Conservation (phyloP, 495 filamentous ascomycete species). For the Paragyromitra xinjiangensis region DNA sequence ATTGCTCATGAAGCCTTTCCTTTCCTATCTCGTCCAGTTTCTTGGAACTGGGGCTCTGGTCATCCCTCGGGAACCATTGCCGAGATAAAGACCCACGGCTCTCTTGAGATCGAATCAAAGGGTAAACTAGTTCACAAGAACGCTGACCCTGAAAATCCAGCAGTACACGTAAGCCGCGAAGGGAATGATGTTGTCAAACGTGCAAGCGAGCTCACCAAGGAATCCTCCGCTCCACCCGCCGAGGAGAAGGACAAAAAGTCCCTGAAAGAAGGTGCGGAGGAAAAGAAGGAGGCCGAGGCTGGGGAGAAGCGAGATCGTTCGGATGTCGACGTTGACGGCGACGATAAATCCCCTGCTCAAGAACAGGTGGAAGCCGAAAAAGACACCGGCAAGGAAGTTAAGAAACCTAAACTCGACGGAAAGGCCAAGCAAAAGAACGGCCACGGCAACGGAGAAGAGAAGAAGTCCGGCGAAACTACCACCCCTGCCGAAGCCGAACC, state of each 20-base stretch:
- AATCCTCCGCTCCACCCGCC: constrained; percentile 29
- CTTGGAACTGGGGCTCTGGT: constrained; percentile 67
- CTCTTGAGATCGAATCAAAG: constrained; percentile 67
- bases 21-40: constrained; percentile 60
- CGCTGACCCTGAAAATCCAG: constrained; percentile 67
- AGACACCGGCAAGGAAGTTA: constrained; percentile 58
- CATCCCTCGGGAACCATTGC: constrained; percentile 66
- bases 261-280: constrained; percentile 50
- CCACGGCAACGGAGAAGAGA: constrained; percentile 44
- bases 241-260: constrained; percentile 56
- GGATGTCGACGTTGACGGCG: constrained; percentile 59
- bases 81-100: constrained; percentile 68
- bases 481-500: constrained; percentile 22
- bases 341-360: constrained; percentile 48
- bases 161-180: constrained; percentile 65
- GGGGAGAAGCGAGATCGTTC: constrained; percentile 59
- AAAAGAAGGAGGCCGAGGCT: constrained; percentile 56
- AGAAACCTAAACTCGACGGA: constrained; percentile 57
- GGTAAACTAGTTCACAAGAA: constrained; percentile 72
- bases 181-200: constrained; percentile 74
- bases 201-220: constrained; percentile 64
- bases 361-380: constrained; percentile 58
- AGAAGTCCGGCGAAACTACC: constrained; percentile 32
- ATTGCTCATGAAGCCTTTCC: constrained; percentile 27
- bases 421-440: constrained; percentile 53